A percentile compares a stretch with the other conserved stretches of the same genome.
phyloP scores from a whole-genome alignment of 2,329 filamentous ascomycete genomes.

The Penicillium sclerotiorum region DNA sequence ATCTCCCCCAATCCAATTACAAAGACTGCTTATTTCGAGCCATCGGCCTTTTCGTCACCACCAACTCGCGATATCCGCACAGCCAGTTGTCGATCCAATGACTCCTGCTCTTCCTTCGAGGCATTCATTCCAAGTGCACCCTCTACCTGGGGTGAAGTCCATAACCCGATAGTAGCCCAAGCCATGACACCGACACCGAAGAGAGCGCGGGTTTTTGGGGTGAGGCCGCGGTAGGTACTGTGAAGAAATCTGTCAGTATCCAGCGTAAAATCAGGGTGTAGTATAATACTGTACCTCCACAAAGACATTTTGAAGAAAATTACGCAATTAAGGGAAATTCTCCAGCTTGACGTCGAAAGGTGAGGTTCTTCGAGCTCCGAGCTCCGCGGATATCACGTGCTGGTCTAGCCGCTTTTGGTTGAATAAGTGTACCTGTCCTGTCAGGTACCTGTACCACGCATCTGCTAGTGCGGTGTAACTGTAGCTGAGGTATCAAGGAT shows the following conservation, averaged over 20 bases:
- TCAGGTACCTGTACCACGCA: constrained; percentile 19
- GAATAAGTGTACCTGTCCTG: constrained; percentile 4
- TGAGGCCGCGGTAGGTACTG: constrained; percentile 71
- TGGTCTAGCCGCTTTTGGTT: not conserved
- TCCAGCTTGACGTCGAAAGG: not conserved
- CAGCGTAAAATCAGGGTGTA: not conserved
- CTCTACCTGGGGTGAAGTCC: constrained; percentile 72
- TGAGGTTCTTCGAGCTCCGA: not conserved
- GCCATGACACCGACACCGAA: constrained; percentile 75
- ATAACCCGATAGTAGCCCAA: constrained; percentile 75
- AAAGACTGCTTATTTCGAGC: constrained; percentile 9
- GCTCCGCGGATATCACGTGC: constrained; percentile 3
- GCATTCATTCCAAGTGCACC: constrained; percentile 72
- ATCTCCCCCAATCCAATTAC: not conserved
- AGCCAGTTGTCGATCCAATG: constrained; percentile 54
- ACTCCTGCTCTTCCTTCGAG: constrained; percentile 71
- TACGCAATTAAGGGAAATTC: not conserved
- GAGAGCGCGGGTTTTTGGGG: constrained; percentile 68
- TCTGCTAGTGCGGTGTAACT: constrained; percentile 13
- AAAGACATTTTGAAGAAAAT: constrained; percentile 34
- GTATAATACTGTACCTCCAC: constrained; percentile 37
- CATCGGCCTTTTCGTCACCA: constrained; percentile 27
- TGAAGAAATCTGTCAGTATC: not conserved
- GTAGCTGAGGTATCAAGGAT: constrained; percentile 14
- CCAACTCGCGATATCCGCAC: constrained; percentile 36